Percentiles rank a stretch among this genome's conserved stretches.
Conservation (phyloP, 495 filamentous ascomycete genomes). For the Aspergillus sclerotiicarbonarius region DNA sequence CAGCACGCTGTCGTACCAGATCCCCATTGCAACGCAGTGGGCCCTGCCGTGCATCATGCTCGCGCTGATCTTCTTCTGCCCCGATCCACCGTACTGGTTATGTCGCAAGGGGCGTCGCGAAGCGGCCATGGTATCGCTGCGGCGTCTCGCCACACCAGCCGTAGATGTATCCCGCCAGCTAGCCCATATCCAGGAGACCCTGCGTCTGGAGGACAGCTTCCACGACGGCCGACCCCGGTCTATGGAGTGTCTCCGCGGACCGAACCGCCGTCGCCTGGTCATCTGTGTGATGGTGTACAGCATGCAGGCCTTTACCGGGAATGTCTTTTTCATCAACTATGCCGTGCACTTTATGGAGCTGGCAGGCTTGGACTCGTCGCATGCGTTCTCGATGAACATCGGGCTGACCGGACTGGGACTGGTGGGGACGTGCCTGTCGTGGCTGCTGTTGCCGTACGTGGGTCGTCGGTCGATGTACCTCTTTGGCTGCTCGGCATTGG, state of each 20-base stretch:
- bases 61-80: conserved; percentile 40
- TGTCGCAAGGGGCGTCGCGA: conserved; percentile 41
- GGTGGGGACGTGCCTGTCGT: conserved; percentile 61
- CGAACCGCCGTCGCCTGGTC: conserved; percentile 43
- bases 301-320: conserved; percentile 43
- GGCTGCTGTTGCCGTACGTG: conserved; percentile 60
- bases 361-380: conserved; percentile 56
- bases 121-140: conserved; percentile 34
- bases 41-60: conserved; percentile 31
- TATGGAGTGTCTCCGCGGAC: conserved; percentile 45
- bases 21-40: conserved; percentile 39
- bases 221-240: conserved; percentile 38
- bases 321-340: conserved; percentile 32
- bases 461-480: conserved; percentile 57
- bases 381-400: conserved; percentile 63
- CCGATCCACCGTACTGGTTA: conserved; percentile 52
- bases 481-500: conserved; percentile 45
- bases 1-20: conserved; percentile 34
- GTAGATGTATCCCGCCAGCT: conserved; percentile 23
- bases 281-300: conserved; percentile 50
- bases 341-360: conserved; percentile 52
- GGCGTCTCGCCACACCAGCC: conserved; percentile 29
- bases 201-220: conserved; percentile 39
- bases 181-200: conserved; percentile 35
- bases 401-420: conserved; percentile 66